These are phyloP conservation scores for Diplocarpon mali DNA, from an alignment of 2,329 filamentous ascomycete species.

Conservation along the genomic window DNA sequence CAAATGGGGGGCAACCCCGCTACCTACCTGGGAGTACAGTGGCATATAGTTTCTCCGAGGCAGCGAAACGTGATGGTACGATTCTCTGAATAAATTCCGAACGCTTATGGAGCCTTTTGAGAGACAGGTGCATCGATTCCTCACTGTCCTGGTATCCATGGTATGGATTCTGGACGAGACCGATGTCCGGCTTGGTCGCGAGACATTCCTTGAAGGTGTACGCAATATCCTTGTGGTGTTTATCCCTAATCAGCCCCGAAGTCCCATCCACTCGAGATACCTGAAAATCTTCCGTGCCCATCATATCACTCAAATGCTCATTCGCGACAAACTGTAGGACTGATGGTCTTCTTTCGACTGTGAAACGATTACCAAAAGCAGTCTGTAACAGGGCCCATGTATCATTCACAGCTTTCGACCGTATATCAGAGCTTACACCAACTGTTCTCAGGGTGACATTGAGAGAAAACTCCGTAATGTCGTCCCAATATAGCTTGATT, in stretches of 20 bases:
- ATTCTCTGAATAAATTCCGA: conserved; percentile 45
- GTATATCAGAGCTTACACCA: no score
- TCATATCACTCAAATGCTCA: neutral
- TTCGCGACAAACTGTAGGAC: conserved; percentile 15
- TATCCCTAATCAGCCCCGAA: conserved; percentile 18
- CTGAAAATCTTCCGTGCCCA: neutral
- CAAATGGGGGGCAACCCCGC: no score
- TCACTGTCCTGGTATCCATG: conserved; percentile 31
- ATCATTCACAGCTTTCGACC: conserved; percentile 5
- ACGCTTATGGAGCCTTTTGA: conserved; percentile 41
- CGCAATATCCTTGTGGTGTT: conserved; percentile 11
- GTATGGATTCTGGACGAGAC: conserved; percentile 31
- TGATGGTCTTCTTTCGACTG: conserved; percentile 11
- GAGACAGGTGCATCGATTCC: conserved; percentile 35
- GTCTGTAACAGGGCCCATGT: conserved; percentile 16
- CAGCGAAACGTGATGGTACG: neutral
- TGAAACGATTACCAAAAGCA: conserved; percentile 18
- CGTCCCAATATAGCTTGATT: conserved; percentile 24
- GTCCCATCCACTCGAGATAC: neutral
- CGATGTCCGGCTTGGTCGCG: conserved; percentile 32
- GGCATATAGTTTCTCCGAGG: conserved; percentile 31
- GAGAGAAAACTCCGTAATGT: conserved; percentile 14
- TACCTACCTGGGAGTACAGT: conserved; percentile 32
- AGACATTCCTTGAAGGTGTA: conserved; percentile 33
- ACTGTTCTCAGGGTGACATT: conserved; percentile 34